Percentiles rank a stretch among this genome's conserved stretches.
Evolutionary conservation across 305 asterid species (phyloP).

Genomic region (Ilex paraguariensis): DNA sequence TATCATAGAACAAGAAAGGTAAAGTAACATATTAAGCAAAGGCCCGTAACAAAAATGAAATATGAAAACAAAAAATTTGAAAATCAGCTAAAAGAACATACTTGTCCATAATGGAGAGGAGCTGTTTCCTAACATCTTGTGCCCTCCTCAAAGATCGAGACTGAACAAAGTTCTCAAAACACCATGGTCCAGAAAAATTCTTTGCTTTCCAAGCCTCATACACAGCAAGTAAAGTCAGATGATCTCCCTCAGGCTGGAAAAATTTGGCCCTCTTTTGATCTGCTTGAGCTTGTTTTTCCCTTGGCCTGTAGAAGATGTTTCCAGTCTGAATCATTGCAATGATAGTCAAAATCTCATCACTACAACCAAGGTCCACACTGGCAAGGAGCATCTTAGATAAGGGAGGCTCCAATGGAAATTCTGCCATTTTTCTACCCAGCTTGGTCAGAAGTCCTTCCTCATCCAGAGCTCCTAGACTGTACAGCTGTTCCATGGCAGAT

Average conservation of each 20-base stretch:
- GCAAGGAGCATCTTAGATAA: slow-evolving; percentile 90
- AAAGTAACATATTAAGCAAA: slow-evolving; percentile 8
- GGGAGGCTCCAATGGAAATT: slow-evolving; percentile 89
- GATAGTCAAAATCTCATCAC: slow-evolving; percentile 84
- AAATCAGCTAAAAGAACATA: slow-evolving; percentile 25
- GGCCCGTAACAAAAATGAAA: background rate
- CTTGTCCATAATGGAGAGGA: slow-evolving; percentile 90
- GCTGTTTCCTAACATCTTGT: slow-evolving; percentile 87
- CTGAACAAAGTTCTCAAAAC: slow-evolving; percentile 86
- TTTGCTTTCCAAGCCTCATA: slow-evolving; percentile 95
- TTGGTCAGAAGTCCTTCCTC: slow-evolving; percentile 89
- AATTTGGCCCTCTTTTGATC: slow-evolving; percentile 83
- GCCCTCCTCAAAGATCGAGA: slow-evolving; percentile 76
- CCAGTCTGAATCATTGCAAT: slow-evolving; percentile 91
- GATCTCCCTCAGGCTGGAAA: slow-evolving; percentile 92
- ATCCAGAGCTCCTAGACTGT: slow-evolving; percentile 83
- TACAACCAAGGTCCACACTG: slow-evolving; percentile 86
- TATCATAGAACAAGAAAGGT: background rate
- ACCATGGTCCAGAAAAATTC: slow-evolving; percentile 85
- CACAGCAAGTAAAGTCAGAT: slow-evolving; percentile 79
- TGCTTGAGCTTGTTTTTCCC: slow-evolving; percentile 88
- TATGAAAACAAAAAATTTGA: slow-evolving; percentile 4
- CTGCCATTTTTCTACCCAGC: slow-evolving; percentile 91
- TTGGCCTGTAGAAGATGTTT: slow-evolving; percentile 74
- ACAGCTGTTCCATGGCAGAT: slow-evolving; percentile 87